Evolutionary conservation across 257 asterid species (phyloP).

Genomic region (Gynochthodes officinalis): DNA sequence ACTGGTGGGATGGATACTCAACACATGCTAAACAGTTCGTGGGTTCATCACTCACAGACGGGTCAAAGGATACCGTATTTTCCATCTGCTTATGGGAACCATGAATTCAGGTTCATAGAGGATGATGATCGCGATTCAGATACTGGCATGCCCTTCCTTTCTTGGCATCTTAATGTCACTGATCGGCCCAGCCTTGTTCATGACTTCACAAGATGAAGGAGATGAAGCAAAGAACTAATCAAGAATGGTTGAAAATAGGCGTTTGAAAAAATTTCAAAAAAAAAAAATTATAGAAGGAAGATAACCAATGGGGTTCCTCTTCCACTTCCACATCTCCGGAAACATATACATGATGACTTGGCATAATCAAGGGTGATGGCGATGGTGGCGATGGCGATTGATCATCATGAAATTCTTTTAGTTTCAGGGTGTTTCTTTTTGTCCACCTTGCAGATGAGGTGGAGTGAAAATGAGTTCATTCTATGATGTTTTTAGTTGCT

Average conservation of each 20-base stretch:
- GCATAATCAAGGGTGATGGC: constrained; percentile 9
- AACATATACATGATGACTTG: not conserved
- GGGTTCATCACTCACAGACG: constrained; percentile 42
- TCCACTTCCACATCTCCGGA: not conserved
- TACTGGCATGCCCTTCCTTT: constrained; percentile 44
- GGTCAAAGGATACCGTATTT: constrained; percentile 38
- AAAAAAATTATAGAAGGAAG: not conserved
- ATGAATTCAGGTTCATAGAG: constrained; percentile 57
- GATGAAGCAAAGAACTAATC: too few relatives aligned
- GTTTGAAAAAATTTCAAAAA: too few relatives aligned
- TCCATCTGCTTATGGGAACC: constrained; percentile 37
- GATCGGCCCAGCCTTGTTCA: constrained; percentile 64
- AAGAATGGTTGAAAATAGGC: too few relatives aligned
- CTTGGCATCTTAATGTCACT: constrained; percentile 81
- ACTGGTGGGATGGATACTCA: constrained; percentile 32
- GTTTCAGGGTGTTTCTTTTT: constrained; percentile 42
- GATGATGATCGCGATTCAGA: constrained; percentile 59
- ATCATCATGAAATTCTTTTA: constrained; percentile 35
- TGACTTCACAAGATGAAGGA: constrained; percentile 57
- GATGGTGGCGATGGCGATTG: constrained; percentile 38
- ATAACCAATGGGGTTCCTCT: not conserved
- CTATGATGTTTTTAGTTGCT: constrained; percentile 45
- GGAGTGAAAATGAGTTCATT: constrained; percentile 79
- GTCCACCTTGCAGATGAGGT: constrained; percentile 45
- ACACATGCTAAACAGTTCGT: constrained; percentile 45